Conservation (phyloP, 2,329 filamentous ascomycete genomes). For the Claviceps arundinis region DNA sequence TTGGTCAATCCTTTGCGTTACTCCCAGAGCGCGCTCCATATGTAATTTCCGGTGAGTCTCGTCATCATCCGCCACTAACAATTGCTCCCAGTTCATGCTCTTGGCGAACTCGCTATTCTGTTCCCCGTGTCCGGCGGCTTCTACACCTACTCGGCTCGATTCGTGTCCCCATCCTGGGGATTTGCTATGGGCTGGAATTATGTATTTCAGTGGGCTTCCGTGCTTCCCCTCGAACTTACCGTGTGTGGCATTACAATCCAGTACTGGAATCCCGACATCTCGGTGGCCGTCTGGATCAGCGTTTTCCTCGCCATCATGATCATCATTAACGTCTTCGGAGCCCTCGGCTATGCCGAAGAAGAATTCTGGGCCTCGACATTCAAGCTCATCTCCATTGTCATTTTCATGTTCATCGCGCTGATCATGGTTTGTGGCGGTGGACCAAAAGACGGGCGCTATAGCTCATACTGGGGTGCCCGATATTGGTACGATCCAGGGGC, state of each 20-base stretch:
- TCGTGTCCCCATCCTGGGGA: slow-evolving; percentile 45
- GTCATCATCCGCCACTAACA: not conserved
- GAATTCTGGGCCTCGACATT: slow-evolving; percentile 39
- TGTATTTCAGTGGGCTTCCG: slow-evolving; percentile 33
- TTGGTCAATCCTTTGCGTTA: not conserved
- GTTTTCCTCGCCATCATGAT: slow-evolving; percentile 34
- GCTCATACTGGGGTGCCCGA: slow-evolving; percentile 34
- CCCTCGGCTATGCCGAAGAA: slow-evolving; percentile 35
- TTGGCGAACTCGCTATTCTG: slow-evolving; percentile 44
- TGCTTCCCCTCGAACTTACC: slow-evolving; percentile 34
- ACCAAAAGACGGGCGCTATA: slow-evolving; percentile 31
- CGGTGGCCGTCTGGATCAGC: slow-evolving; percentile 34
- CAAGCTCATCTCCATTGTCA: slow-evolving; percentile 39
- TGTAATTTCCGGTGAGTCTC: not conserved
- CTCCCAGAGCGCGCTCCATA: no score
- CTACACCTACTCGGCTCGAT: slow-evolving; percentile 44
- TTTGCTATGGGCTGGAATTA: slow-evolving; percentile 40
- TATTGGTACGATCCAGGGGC: slow-evolving; percentile 38
- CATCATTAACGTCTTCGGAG: slow-evolving; percentile 37
- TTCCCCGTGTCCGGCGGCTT: slow-evolving; percentile 48
- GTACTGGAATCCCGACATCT: slow-evolving; percentile 35
- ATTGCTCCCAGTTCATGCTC: slow-evolving; percentile 31
- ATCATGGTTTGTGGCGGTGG: slow-evolving; percentile 48
- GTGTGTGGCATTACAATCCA: slow-evolving; percentile 36
- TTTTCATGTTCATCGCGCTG: slow-evolving; percentile 47